Conservation (phyloP, 192 early-diverging fungal genomes). For the Linnemannia hyalina region DNA sequence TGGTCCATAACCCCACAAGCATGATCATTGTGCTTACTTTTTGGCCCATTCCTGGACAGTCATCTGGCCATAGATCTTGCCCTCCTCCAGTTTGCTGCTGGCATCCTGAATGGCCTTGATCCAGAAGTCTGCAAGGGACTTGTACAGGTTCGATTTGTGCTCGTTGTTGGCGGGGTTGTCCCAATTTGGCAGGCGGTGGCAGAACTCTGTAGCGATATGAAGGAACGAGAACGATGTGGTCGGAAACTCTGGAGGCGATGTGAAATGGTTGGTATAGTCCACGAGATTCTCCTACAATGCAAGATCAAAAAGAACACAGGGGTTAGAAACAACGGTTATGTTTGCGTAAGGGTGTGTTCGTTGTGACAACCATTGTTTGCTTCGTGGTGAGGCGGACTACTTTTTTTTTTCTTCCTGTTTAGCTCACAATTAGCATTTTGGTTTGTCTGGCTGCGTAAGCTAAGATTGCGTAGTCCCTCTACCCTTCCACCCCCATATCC, state of each 20-base stretch:
- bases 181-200: slow-evolving; percentile 87
- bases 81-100: slow-evolving; percentile 76
- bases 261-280: slow-evolving; percentile 83
- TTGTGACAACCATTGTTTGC: background rate
- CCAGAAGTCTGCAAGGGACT: slow-evolving; percentile 81
- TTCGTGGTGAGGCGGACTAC: background rate
- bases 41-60: slow-evolving; percentile 89
- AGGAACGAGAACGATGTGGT: slow-evolving; percentile 84
- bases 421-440: slow-evolving; percentile 9
- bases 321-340: slow-evolving; percentile 26
- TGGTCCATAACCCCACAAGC: background rate
- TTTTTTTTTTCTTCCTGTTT: background rate
- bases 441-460: background rate
- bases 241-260: slow-evolving; percentile 85
- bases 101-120: slow-evolving; percentile 81
- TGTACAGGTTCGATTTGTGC: slow-evolving; percentile 74
- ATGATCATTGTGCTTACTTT: slow-evolving; percentile 59
- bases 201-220: slow-evolving; percentile 78
- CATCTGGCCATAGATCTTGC: slow-evolving; percentile 84
- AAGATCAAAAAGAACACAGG: background rate
- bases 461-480: slow-evolving; percentile 6
- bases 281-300: slow-evolving; percentile 69
- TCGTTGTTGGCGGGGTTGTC: slow-evolving; percentile 78
- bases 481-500: background rate
- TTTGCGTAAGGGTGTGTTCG: background rate